Conservation (phyloP, 768 basidiomycete genomes). For the Baorangia bicolor region DNA sequence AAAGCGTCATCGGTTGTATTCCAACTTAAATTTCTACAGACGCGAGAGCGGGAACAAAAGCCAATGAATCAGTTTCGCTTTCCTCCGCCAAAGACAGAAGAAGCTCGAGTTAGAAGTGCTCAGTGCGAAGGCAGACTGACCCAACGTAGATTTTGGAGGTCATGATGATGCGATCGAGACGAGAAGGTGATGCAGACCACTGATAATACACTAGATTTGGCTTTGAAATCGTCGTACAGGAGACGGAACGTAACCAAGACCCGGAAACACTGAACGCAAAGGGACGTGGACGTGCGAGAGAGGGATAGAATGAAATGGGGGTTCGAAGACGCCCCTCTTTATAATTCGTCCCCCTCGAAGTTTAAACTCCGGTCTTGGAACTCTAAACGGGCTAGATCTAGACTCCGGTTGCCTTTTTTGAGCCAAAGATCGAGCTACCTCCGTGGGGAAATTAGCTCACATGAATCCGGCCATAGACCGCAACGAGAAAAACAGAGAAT, state of each 20-base stretch:
- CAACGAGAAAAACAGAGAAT: background rate
- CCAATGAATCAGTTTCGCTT: slow-evolving; percentile 55
- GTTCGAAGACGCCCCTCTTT: slow-evolving; percentile 36
- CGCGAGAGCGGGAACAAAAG: slow-evolving; percentile 41
- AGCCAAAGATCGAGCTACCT: slow-evolving; percentile 17
- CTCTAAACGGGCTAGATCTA: slow-evolving; percentile 26
- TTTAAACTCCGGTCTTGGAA: slow-evolving; percentile 55
- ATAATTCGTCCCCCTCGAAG: slow-evolving; percentile 38
- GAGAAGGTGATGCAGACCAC: slow-evolving; percentile 27
- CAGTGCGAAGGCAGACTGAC: slow-evolving; percentile 73
- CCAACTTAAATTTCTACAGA: slow-evolving; percentile 91
- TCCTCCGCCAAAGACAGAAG: slow-evolving; percentile 42
- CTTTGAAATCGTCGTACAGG: slow-evolving; percentile 51
- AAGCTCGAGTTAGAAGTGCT: slow-evolving; percentile 45
- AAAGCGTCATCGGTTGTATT: slow-evolving; percentile 93
- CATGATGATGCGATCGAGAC: slow-evolving; percentile 43
- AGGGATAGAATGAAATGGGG: slow-evolving; percentile 35
- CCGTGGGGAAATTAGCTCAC: slow-evolving; percentile 10
- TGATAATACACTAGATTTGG: slow-evolving; percentile 49
- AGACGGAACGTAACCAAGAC: slow-evolving; percentile 58
- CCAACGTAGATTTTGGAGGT: slow-evolving; percentile 85
- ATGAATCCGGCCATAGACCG: background rate
- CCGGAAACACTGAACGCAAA: slow-evolving; percentile 47
- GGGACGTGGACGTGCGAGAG: slow-evolving; percentile 49
- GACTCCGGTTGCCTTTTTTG: slow-evolving; percentile 23